phyloP scores from a whole-genome alignment of 2,329 filamentous ascomycete species.

The Apiospora rasikravindrae region DNA sequence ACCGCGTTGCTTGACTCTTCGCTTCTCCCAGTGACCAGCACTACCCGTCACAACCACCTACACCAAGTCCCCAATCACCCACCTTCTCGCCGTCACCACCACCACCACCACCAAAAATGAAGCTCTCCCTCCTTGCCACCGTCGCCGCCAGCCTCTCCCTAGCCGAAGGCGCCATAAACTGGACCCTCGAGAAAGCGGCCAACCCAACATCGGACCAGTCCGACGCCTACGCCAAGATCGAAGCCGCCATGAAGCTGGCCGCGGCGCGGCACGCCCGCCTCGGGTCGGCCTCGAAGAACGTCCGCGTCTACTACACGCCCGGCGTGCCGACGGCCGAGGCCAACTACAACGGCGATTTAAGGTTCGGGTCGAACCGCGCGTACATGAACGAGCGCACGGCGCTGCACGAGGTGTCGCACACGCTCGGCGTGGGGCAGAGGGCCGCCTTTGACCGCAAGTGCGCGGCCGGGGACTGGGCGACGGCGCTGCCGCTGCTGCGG shows the following conservation, averaged over 20 bases:
- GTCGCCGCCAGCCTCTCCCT: not conserved
- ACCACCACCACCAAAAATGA: not conserved
- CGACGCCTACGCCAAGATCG: constrained; percentile 51
- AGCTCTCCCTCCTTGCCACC: constrained; percentile 3
- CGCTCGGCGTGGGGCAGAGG: constrained; percentile 53
- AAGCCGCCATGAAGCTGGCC: constrained; percentile 47
- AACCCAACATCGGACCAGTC: constrained; percentile 48
- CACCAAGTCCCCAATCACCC: not conserved
- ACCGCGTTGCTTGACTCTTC: not conserved
- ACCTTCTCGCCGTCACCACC: not conserved
- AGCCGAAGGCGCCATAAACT: constrained; percentile 37
- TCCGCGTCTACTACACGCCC: constrained; percentile 48
- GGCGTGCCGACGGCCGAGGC: constrained; percentile 52
- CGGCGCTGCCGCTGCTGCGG: constrained; percentile 44
- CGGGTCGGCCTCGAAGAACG: constrained; percentile 42
- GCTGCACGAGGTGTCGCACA: constrained; percentile 54
- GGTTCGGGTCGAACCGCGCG: constrained; percentile 49
- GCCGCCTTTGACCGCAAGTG: constrained; percentile 45
- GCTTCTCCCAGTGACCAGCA: not conserved
- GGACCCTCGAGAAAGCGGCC: constrained; percentile 42
- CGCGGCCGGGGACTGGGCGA: constrained; percentile 47
- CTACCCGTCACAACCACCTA: not conserved
- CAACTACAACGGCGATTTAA: constrained; percentile 51
- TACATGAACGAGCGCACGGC: constrained; percentile 57
- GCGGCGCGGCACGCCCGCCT: constrained; percentile 46